Percentiles rank a stretch among this genome's conserved stretches.
phyloP scores from a whole-genome alignment of 2,329 filamentous ascomycete species.

The Colletotrichum orbiculare region DNA sequence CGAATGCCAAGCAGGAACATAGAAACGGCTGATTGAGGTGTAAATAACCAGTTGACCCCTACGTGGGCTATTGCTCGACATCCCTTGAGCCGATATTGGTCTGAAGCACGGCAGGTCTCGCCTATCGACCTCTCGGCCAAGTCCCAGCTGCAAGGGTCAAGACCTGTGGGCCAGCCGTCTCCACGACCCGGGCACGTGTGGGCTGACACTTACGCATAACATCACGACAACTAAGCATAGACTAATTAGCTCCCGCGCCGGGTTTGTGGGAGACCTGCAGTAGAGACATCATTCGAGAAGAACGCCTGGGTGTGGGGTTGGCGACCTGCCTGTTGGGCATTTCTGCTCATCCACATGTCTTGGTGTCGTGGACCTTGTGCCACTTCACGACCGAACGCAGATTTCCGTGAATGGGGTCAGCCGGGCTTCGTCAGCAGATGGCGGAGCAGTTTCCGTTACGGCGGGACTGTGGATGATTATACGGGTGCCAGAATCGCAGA shows the following conservation, averaged over 20 bases:
- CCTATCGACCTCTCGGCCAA: background rate
- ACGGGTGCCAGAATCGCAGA: background rate
- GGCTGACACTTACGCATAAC: background rate
- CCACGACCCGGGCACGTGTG: background rate
- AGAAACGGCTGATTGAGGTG: too few relatives aligned
- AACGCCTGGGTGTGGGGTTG: background rate
- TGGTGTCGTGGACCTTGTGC: background rate
- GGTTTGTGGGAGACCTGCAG: background rate
- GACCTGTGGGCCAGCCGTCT: background rate
- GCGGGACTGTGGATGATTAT: background rate
- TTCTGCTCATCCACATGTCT: background rate
- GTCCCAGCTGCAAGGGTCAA: background rate
- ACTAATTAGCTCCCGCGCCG: background rate
- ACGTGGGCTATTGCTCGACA: too few relatives aligned
- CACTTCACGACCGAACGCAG: background rate
- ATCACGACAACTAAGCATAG: background rate
- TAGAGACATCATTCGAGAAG: background rate
- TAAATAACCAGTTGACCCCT: too few relatives aligned
- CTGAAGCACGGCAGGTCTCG: background rate
- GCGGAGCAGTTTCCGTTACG: background rate
- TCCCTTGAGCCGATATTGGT: too few relatives aligned
- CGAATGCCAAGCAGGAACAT: too few relatives aligned
- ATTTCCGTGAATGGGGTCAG: background rate
- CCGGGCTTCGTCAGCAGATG: conserved; percentile 3
- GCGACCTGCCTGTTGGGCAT: background rate